phyloP scores from a whole-genome alignment of 2,329 filamentous ascomycete species.

The Phaeosphaeria sp. region DNA sequence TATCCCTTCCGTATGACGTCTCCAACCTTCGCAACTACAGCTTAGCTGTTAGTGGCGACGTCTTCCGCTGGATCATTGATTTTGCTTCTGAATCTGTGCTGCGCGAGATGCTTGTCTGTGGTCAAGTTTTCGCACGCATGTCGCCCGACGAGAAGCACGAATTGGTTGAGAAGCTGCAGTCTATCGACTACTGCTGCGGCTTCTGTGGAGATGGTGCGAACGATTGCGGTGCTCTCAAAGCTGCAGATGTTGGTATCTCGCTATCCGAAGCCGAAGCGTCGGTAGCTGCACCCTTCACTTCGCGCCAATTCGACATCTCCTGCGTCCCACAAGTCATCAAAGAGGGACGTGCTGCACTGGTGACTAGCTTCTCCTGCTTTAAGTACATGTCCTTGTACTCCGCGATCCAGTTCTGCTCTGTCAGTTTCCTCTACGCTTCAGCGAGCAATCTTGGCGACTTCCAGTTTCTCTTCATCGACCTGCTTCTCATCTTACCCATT shows the following conservation, averaged over 20 bases:
- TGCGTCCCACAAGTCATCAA: conserved; percentile 93
- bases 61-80: conserved; percentile 96
- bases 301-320: conserved; percentile 91
- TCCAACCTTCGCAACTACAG: conserved; percentile 84
- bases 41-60: conserved; percentile 87
- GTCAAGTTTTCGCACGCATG: conserved; percentile 97
- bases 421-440: conserved; percentile 93
- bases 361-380: conserved; percentile 99
- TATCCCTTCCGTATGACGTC: conserved; percentile 84
- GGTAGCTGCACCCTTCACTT: conserved; percentile 97
- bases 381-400: conserved; percentile 99
- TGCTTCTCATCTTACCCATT: conserved; percentile 90
- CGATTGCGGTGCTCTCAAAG: conserved; percentile 95
- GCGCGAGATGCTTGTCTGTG: conserved; percentile 84
- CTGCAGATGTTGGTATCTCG: conserved; percentile 95
- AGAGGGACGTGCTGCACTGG: conserved; percentile 90
- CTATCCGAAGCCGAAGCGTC: conserved; percentile 97
- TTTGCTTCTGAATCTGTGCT: conserved; percentile 83
- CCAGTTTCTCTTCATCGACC: conserved; percentile 96
- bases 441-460: conserved; percentile 97
- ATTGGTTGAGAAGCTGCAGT: conserved; percentile 94
- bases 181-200: conserved; percentile 91
- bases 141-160: conserved; percentile 99
- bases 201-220: conserved; percentile 99
- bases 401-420: conserved; percentile 97